Conservation (phyloP, 148 eudicot species). For the Talinum fruticosum region DNA sequence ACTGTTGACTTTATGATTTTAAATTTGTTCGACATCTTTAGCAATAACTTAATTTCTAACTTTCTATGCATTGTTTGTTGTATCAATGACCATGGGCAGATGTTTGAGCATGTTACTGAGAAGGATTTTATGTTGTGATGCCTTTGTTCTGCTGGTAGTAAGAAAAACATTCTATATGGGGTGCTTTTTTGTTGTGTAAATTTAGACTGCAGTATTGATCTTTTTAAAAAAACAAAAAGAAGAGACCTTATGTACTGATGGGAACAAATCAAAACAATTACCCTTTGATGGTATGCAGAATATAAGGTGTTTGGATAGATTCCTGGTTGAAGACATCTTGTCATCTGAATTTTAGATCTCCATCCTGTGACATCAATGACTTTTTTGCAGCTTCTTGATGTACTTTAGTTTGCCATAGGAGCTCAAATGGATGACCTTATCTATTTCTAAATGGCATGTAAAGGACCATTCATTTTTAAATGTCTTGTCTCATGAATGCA, state of each 20-base stretch:
- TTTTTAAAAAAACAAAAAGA: background rate
- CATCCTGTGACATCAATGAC: background rate
- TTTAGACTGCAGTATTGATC: background rate
- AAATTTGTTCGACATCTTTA: background rate
- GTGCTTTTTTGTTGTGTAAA: background rate
- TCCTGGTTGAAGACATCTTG: background rate
- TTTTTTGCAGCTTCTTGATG: background rate
- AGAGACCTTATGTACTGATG: background rate
- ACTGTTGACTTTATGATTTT: background rate
- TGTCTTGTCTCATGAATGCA: slow-evolving; percentile 71
- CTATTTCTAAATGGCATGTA: slow-evolving; percentile 26
- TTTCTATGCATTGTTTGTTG: background rate
- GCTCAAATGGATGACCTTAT: slow-evolving; percentile 18
- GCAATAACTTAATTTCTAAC: background rate
- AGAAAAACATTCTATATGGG: background rate
- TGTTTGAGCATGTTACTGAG: background rate
- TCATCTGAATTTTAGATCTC: background rate
- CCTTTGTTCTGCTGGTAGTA: background rate
- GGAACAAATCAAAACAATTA: background rate
- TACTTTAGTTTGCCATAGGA: slow-evolving; percentile 9
- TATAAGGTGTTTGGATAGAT: background rate
- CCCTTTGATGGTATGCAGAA: background rate
- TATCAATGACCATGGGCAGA: background rate
- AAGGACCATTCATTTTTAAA: slow-evolving; percentile 59
- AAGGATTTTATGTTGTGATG: background rate